A percentile compares a stretch with the other conserved stretches of the same genome.
Conservation (phyloP, 2,329 filamentous ascomycete genomes). For the Colletotrichum coccodes region DNA sequence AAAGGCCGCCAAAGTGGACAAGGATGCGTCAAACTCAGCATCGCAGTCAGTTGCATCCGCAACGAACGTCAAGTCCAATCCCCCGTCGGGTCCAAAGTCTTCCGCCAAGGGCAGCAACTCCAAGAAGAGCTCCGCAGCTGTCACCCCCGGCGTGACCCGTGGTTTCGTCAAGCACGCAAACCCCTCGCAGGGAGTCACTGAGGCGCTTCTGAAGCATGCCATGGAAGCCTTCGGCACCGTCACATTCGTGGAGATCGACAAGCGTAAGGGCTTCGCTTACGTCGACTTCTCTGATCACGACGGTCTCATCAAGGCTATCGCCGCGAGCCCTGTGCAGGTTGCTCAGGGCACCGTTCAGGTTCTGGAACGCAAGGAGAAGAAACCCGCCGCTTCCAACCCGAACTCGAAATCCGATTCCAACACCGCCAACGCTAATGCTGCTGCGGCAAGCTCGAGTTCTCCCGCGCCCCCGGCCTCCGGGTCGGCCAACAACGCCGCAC, state of each 20-base stretch:
- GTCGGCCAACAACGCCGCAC: conserved; percentile 2
- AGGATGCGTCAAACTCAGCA: conserved; percentile 30
- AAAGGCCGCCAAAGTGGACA: conserved; percentile 21
- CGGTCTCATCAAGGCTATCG: conserved; percentile 80
- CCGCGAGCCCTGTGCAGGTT: conserved; percentile 82
- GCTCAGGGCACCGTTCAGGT: conserved; percentile 90
- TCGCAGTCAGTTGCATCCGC: conserved; percentile 9
- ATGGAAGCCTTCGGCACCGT: conserved; percentile 80
- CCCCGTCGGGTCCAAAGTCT: conserved; percentile 39
- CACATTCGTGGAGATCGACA: conserved; percentile 88
- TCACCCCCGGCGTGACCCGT: conserved; percentile 64
- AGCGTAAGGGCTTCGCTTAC: conserved; percentile 94
- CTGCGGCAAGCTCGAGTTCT: conserved; percentile 7
- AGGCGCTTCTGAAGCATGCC: conserved; percentile 78
- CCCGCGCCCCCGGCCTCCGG: conserved; percentile 5
- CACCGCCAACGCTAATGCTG: conserved; percentile 14
- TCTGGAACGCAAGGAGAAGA: conserved; percentile 79
- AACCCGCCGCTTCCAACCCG: conserved; percentile 39
- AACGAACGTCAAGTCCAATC: conserved; percentile 10
- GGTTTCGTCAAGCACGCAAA: conserved; percentile 87
- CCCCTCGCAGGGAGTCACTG: conserved; percentile 90
- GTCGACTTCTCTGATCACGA: conserved; percentile 84
- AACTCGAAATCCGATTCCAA: conserved; percentile 11
- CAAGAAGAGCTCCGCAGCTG: conserved; percentile 44
- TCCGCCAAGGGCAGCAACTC: conserved; percentile 31